These are phyloP conservation scores for Salix caprea DNA, from an alignment of 345 rosid genomes.

Conservation along the genomic window DNA sequence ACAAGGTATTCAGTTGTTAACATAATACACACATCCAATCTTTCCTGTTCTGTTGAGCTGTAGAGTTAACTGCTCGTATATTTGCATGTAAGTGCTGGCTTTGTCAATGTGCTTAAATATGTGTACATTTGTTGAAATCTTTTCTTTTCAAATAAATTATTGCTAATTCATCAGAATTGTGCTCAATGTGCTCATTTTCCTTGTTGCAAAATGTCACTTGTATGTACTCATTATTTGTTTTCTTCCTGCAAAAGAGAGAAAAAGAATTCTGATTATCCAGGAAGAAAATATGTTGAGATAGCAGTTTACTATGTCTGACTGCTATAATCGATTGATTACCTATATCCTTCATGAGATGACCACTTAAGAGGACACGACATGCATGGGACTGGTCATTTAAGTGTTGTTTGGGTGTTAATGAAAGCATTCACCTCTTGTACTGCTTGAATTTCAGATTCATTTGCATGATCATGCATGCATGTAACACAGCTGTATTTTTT, in stretches of 20 bases:
- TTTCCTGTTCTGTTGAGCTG: neutral
- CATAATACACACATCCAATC: neutral
- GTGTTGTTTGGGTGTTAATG: neutral
- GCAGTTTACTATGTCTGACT: neutral
- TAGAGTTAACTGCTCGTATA: neutral
- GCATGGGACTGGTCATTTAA: neutral
- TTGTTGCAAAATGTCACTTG: neutral
- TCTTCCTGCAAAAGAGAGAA: neutral
- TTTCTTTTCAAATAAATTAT: neutral
- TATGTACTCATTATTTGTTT: neutral
- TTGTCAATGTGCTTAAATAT: neutral
- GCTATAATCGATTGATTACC: neutral
- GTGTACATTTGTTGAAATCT: neutral
- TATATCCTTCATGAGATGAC: neutral
- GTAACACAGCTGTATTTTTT: neutral
- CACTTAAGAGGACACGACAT: neutral
- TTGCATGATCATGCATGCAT: neutral
- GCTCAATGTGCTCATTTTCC: neutral
- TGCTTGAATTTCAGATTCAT: constrained; percentile 4
- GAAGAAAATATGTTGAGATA: neutral
- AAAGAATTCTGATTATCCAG: neutral
- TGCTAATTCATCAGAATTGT: neutral
- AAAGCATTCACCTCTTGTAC: constrained; percentile 12
- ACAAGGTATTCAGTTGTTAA: neutral
- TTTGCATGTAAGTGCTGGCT: neutral